Evolutionary conservation across 2,329 filamentous ascomycete species (phyloP), one percentile per base, ranked within the genome.

Genomic region (Monosporascus sp.): DNA sequence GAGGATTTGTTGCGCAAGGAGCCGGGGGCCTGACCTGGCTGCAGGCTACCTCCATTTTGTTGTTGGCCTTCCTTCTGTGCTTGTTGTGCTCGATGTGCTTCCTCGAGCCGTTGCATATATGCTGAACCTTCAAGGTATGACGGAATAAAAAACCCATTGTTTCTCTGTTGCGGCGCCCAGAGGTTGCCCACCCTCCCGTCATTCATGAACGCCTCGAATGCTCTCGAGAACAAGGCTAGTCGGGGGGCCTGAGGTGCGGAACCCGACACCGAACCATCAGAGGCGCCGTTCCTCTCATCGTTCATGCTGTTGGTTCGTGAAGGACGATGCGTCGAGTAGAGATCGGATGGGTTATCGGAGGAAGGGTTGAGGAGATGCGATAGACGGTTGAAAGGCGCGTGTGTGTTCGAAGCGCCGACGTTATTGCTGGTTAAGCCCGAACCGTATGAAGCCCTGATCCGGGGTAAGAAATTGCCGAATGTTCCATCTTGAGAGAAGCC

Each of bases 41-140:
- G 56, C 14, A 62, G 40, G 11, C 49, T 51, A 44, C 43, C 49
- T 5, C 70, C 65, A 54, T 74, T 70, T 51, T 73, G 73, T 20
- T 70, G 74, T 58, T 77, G 75, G 18, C 62, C 75, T 64, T 77
- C 80, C 64, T 68, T 78, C 65, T 71, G 78, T 50, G 68, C 78
- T 69, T 68, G 72, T 66, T 81, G 88, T 47, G 81, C 78, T 67
- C 77, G 81, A 68, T 91, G 81, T 53, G 81, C 82, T 56, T 89
- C 85, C 62, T 88, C 84, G 48, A 97, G 78, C 67, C 82, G 85
- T 62, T 87, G 81, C 51, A 93, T 84, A 70, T 96, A 92, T 64
- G 84, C 82, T 15, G 91, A 93, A 40, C 83, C 83, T 60, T 79
- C 78, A 45, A 97, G 80, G 71, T 97, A 97, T 5, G 90, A 91